These are phyloP conservation scores for Hamamelis virginiana DNA, from an alignment of 164 flowering plant species.

Conservation along the genomic window DNA sequence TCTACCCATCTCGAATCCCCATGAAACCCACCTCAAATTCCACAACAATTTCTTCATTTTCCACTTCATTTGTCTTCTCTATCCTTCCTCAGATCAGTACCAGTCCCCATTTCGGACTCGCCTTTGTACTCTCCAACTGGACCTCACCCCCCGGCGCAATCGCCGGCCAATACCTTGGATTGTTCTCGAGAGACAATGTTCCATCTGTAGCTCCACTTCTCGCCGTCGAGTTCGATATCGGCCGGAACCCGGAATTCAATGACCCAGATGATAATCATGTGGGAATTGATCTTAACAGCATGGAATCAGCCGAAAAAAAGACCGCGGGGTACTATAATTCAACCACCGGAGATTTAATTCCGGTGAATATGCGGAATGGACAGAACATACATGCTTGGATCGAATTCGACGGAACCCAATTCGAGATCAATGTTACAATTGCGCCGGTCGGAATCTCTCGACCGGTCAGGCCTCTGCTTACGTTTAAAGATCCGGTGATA, in stretches of 20 bases:
- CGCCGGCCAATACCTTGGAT: conserved; percentile 74
- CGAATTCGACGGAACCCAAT: conserved; percentile 52
- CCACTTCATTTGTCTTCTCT: conserved; percentile 80
- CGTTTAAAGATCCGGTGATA: conserved; percentile 34
- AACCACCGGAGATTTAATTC: conserved; percentile 20
- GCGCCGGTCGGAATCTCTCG: conserved; percentile 45
- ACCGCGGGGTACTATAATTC: conserved; percentile 53
- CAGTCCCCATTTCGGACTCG: conserved; percentile 76
- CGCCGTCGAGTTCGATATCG: conserved; percentile 82
- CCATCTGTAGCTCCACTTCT: conserved; percentile 48
- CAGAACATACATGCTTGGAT: conserved; percentile 79
- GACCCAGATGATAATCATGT: conserved; percentile 73
- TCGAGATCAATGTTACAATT: conserved; percentile 64
- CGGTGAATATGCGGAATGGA: conserved; percentile 57
- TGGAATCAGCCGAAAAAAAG: conserved; percentile 34
- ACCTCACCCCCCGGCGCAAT: conserved; percentile 59
- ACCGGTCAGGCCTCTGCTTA: conserved; percentile 50
- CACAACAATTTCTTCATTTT: conserved; percentile 45
- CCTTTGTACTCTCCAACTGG: conserved; percentile 63
- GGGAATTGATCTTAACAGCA: conserved; percentile 64
- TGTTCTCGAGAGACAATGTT: conserved; percentile 48
- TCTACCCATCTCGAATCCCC: conserved; percentile 42
- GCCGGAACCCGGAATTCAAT: conserved; percentile 66
- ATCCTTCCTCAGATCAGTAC: conserved; percentile 47
- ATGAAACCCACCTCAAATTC: conserved; percentile 30